Evolutionary conservation across 2,329 filamentous ascomycete genomes (phyloP), one percentile per base, ranked within the genome.

Genomic region (Ramichloridium luteum): DNA sequence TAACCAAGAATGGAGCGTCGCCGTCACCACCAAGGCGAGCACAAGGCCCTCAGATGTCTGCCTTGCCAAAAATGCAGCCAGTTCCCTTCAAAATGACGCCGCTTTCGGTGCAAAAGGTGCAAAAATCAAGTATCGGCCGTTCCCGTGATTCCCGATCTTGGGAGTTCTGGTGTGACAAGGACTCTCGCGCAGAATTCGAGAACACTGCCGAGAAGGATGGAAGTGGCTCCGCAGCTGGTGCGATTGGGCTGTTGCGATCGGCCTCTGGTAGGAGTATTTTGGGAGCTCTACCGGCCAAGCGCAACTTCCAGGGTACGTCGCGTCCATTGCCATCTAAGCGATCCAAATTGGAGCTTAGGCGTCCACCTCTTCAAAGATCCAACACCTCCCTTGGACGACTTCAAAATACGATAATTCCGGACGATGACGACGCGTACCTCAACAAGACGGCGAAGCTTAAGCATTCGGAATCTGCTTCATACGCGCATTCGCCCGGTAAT

Each of bases 71-170:
- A 23, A 8, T 23, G 20, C 8, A 61, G 60, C 44, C 67, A 60
- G 37, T 65, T 55, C 38, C 66, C 61, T 47, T 60, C 52, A 42
- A 65, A 55, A 27, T 20, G n/a, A 35, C 18, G 11, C 27, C 12
- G 11, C 23, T 30, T 3, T 16, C 18, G 6, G 12, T 23, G 20
- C 20, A n/a, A n/a, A 23, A 16, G 14, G 55, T 67, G 23, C 23
- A 46, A 14, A 65, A 68, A 65, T 18, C 64, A 83, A 25, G 74
- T 77, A 39, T 74, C 33, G 72, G 54, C 11, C 55, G 88, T 35
- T 93, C 86, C 35, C 76, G 83, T 33, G 82, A 94, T 54, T 82
- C 85, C 12, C 76, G 85, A 30, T 81, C 80, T 5, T 94, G 88
- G 88, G 83, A 93, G 50, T 84, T 84, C 35, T 86, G 81, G 60